phyloP scores from a whole-genome alignment of 805 yeast genomes.

The Teunomyces lycoperdinae region DNA sequence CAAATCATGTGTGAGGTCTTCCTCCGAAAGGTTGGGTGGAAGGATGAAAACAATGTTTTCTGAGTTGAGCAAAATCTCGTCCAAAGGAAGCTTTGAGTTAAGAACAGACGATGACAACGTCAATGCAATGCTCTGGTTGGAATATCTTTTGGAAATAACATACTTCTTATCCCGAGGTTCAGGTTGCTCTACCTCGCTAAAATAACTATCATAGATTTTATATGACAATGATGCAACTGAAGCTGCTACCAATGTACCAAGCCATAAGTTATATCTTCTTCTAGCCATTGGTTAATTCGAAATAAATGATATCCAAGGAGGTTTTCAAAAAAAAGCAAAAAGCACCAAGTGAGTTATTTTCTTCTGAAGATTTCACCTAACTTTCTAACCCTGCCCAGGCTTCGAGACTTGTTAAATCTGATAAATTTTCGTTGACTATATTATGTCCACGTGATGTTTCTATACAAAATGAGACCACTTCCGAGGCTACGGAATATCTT shows the following conservation, averaged over 20 bases:
- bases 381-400: background rate
- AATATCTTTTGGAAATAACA: constrained; percentile 16
- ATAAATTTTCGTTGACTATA: background rate
- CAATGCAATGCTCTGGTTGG: constrained; percentile 36
- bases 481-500: background rate
- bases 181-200: background rate
- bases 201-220: constrained; percentile 25
- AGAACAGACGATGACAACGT: constrained; percentile 42
- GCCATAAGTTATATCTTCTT: constrained; percentile 2
- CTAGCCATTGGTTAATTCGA: background rate
- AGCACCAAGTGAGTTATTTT: background rate
- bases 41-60: constrained; percentile 43
- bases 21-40: constrained; percentile 41
- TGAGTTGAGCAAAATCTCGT: constrained; percentile 34
- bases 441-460: background rate
- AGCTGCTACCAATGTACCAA: constrained; percentile 26
- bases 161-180: constrained; percentile 3
- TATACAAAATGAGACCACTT: background rate
- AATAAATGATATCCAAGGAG: background rate
- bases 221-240: constrained; percentile 33
- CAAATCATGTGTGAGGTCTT: constrained; percentile 25
- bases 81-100: constrained; percentile 33
- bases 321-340: background rate
- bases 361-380: background rate
- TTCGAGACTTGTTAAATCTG: too few species aligned